Evolutionary conservation across 1,284 basidiomycete genomes (phyloP), one percentile per base, ranked within the genome.

Genomic region (Papiliotrema laurentii): DNA sequence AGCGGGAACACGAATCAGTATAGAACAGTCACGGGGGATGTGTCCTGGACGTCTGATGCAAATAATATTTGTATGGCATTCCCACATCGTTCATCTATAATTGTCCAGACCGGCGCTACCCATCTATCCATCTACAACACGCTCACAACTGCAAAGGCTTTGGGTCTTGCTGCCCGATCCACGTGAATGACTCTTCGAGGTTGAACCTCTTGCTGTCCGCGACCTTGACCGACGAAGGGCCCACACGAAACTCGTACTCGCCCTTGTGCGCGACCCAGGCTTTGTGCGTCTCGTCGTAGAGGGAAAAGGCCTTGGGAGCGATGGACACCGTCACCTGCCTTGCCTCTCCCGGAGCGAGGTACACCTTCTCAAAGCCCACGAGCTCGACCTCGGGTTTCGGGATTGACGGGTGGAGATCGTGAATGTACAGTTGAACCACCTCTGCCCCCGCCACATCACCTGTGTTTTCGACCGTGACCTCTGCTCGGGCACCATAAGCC

Each of bases 41-140:
- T 9, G 30, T 16, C 16, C 10, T 9, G 30, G 30, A 31, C 30
- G 30, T 16, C 30, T n/a, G n/a, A 31, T 16, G 30, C 30, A 16
- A 31, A 31, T 9, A 10, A 31, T 31, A 31, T 31, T 9, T 31
- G 9, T 9, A 77, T 89, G 33, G 81, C 84, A 77, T n/a, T n/a
- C n/a, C n/a, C n/a, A n/a, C n/a, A n/a, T n/a, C n/a, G n/a, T n/a
- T n/a, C n/a, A n/a, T n/a, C n/a, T n/a, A n/a, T n/a, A n/a, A n/a
- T n/a, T n/a, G n/a, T n/a, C n/a, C n/a, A n/a, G n/a, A n/a, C n/a
- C n/a, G n/a, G n/a, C n/a, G n/a, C n/a, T n/a, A n/a, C n/a, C n/a
- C n/a, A n/a, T n/a, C n/a, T n/a, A n/a, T n/a, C n/a, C n/a, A n/a
- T n/a, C n/a, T n/a, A n/a, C n/a, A n/a, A n/a, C n/a, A n/a, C n/a